Conservation (phyloP, 345 rosid species). For the Kernera saxatilis region DNA sequence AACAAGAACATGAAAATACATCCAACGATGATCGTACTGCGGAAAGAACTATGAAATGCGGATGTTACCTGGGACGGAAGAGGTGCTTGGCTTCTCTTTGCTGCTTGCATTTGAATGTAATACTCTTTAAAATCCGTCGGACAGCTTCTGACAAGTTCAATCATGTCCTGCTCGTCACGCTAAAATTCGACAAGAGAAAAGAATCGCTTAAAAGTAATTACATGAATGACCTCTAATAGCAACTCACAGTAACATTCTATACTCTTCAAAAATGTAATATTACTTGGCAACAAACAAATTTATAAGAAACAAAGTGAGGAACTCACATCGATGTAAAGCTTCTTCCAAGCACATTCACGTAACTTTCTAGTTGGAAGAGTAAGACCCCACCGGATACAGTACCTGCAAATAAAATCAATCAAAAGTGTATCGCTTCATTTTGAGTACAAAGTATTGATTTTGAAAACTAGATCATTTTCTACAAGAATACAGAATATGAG, state of each 20-base stretch:
- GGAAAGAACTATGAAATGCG: background rate
- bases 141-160: constrained; percentile 70
- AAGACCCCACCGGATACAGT: constrained; percentile 83
- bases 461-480: background rate
- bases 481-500: background rate
- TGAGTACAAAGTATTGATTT: background rate
- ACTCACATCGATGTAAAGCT: constrained; percentile 79
- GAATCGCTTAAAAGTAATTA: background rate
- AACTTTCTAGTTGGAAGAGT: constrained; percentile 51
- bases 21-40: background rate
- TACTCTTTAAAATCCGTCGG: constrained; percentile 77
- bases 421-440: background rate
- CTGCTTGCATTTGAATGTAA: constrained; percentile 90
- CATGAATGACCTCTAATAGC: background rate
- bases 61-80: constrained; percentile 69
- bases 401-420: constrained; percentile 37
- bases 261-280: background rate
- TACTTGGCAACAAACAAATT: background rate
- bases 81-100: constrained; percentile 92
- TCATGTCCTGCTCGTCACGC: constrained; percentile 92
- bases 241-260: background rate
- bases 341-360: constrained; percentile 84
- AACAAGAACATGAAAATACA: background rate
- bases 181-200: constrained; percentile 29
- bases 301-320: background rate